Conservation (phyloP, 331 rosid species). For the Malus hybrid region DNA sequence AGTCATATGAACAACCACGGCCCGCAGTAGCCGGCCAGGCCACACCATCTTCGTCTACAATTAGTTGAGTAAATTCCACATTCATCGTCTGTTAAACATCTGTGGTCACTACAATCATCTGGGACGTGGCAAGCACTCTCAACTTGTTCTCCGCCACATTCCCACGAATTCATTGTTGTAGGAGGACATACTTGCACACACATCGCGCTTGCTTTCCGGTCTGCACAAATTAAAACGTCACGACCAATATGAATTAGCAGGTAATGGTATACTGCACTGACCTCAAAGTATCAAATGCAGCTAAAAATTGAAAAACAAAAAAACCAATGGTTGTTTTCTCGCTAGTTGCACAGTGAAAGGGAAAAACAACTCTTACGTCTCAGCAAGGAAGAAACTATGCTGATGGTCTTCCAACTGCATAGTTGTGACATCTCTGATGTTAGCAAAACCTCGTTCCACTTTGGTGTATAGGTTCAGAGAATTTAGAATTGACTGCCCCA, state of each 20-base stretch:
- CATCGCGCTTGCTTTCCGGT: conserved; percentile 51
- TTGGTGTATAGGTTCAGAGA: conserved; percentile 70
- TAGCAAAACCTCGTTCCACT: conserved; percentile 94
- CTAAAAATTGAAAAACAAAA: no score
- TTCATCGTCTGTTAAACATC: conserved; percentile 58
- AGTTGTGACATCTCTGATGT: conserved; percentile 83
- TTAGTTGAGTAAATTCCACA: conserved; percentile 70
- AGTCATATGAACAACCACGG: conserved; percentile 51
- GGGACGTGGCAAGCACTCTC: conserved; percentile 82
- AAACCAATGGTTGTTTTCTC: background rate
- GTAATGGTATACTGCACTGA: no score
- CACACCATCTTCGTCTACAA: conserved; percentile 68
- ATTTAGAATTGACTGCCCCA: conserved; percentile 78
- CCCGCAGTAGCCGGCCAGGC: conserved; percentile 83
- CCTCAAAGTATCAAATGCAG: no score
- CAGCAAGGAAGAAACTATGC: conserved; percentile 96
- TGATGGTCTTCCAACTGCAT: conserved; percentile 97
- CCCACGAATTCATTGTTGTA: conserved; percentile 44
- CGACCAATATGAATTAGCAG: no score
- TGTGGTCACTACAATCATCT: conserved; percentile 47
- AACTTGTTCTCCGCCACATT: conserved; percentile 15
- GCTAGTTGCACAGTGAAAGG: background rate
- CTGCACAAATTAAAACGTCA: conserved; percentile 28
- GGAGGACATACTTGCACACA: conserved; percentile 73
- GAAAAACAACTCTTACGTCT: conserved; percentile 49